Evolutionary conservation across 495 filamentous ascomycete species (phyloP), one percentile per base, ranked within the genome.

Genomic region (Podospora pseudopauciseta): DNA sequence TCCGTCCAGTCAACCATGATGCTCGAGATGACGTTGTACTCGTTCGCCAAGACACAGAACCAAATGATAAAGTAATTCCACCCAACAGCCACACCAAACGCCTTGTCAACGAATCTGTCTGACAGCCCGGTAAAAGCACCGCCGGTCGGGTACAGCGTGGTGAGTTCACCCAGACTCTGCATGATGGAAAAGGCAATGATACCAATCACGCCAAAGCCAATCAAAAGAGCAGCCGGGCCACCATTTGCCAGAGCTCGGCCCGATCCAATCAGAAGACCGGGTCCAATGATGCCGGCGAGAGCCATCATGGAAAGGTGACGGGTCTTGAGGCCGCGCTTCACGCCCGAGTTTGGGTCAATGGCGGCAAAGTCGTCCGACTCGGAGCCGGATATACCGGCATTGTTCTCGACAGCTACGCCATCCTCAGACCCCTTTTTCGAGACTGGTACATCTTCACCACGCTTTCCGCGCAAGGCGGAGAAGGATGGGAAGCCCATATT

Each of bases 11-110:
- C 89, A 2, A 76, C 77, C 26, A 90, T 77, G 39, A 89, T 88
- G 68, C 84, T 87, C 23, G 83, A 84, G 20, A 86, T 86, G 65
- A 84, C 84, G 16, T 86, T 87, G 56, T 86, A 82, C 74, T 88
- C 86, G 68, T 86, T 85, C 60, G 85, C 80, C 58, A 88, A 74
- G 13, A 87, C 83, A 20, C 82, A 76, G 68, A 86, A 78, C 90
- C 90, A 92, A 67, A 85, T 82, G 66, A 91, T 85, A 71, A 87
- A 88, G 71, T 92, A 92, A 71, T 91, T 88, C 89, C 90, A 92
- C 32, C 92, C 92, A 70, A 96, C 92, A 53, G 92, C 90, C 68
- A 93, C 93, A 49, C 91, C 92, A 78, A 93, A 87, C 55, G 89
- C 89, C 58, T 89, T 87, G 74, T 92, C 89, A 64, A 92, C 85